Evolutionary conservation across 1,139 yeast genomes (phyloP), one percentile per base, ranked within the genome.

Genomic region (Lodderomyces oxycetoniae): DNA sequence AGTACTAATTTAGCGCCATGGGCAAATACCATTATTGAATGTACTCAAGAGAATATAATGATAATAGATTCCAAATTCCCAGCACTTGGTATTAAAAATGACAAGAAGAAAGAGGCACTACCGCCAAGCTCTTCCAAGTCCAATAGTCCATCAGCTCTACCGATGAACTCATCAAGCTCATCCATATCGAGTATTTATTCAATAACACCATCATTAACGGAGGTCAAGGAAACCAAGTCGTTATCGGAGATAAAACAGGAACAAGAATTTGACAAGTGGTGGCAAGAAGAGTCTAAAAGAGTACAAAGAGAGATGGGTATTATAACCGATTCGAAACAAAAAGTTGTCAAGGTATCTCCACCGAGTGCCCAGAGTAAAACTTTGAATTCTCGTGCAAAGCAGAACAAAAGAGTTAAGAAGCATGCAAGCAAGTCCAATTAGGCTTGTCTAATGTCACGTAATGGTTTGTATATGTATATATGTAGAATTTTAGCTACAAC

Each of bases 251-350:
- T 84, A 33, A 87, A 79, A 53, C 78, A 79, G 45, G 94, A 85
- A 47, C 86, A 83, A 49, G 87, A 79, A 49, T 85, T 85, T 59
- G 84, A 78, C 13, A 67, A 60, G 41, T 85, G 95, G 95, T 85
- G 93, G 89, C 81, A 73, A 32, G 77, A 74, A 44, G 94, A 85
- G 49, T 67, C 83, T 26, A 63, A 63, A 14, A 60, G 73, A 32
- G 82, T 79, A 6, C 88, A 81, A 50, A 54, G 52, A 33, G 72
- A 65, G 45, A 57, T 70, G 62, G 41, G 32, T 17, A 24, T 24
- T 24, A 7, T 24, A 14, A 10, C 9, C n/a, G 26, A 24, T n/a
- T 6, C 26, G 12, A 24, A 19, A 19, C 7, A 19, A 19, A 7
- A 10, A 10, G 22, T 19, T 10, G 26, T n/a, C 31, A 10, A 28